These are phyloP conservation scores for Citeromyces hawaiiensis DNA, from an alignment of 1,139 yeast genomes.

Conservation along the genomic window DNA sequence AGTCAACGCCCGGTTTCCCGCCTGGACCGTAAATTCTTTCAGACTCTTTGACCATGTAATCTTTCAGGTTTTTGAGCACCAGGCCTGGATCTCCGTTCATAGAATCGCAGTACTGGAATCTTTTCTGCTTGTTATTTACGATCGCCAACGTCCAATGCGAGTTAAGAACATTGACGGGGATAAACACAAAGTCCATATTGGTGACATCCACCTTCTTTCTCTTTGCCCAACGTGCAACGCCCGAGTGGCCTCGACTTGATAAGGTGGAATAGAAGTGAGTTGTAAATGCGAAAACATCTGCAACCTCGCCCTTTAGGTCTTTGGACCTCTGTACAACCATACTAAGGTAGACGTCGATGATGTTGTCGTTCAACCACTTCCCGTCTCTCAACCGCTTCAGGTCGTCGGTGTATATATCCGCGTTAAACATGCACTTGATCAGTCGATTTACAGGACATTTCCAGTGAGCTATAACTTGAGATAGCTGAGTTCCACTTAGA, in stretches of 20 bases:
- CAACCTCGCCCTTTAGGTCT: constrained; percentile 10
- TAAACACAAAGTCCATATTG: constrained; percentile 49
- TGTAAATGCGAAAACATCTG: constrained; percentile 57
- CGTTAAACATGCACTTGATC: constrained; percentile 26
- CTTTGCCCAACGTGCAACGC: constrained; percentile 85
- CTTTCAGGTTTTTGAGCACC: constrained; percentile 35
- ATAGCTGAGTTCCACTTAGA: constrained; percentile 18
- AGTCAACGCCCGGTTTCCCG: constrained; percentile 20
- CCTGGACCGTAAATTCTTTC: constrained; percentile 21
- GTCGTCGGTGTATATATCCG: constrained; percentile 59
- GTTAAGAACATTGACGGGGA: constrained; percentile 73
- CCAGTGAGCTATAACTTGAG: constrained; percentile 22
- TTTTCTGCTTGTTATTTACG: constrained; percentile 44
- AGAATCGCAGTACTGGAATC: constrained; percentile 70
- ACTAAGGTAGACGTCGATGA: constrained; percentile 72
- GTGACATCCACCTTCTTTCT: constrained; percentile 63
- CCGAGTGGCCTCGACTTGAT: constrained; percentile 57
- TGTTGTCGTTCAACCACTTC: constrained; percentile 82
- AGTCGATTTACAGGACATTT: constrained; percentile 15
- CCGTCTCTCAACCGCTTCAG: constrained; percentile 57
- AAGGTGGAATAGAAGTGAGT: constrained; percentile 79
- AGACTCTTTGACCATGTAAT: constrained; percentile 49
- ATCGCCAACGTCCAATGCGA: constrained; percentile 93
- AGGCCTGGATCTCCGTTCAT: constrained; percentile 40
- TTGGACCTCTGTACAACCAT: constrained; percentile 33